Evolutionary conservation across 305 asterid genomes (phyloP).

Genomic region (Fraxinus angustifolia): DNA sequence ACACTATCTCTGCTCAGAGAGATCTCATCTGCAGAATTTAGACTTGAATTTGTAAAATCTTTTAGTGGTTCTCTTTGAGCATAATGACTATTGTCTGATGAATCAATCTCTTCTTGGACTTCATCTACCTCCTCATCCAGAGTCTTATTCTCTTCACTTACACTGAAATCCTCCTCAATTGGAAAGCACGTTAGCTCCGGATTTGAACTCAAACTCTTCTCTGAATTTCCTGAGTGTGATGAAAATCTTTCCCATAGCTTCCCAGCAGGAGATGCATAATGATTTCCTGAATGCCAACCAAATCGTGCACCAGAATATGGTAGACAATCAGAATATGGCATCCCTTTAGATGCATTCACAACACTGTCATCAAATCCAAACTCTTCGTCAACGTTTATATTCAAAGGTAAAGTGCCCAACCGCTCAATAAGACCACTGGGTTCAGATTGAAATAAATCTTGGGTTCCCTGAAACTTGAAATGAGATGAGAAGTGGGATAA

Average conservation of each 20-base stretch:
- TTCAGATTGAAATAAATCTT: conserved; percentile 46
- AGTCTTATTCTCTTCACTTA: conserved; percentile 58
- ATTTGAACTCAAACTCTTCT: conserved; percentile 62
- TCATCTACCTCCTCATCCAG: conserved; percentile 40
- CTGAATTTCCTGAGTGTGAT: conserved; percentile 64
- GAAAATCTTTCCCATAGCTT: conserved; percentile 70
- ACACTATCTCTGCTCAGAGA: conserved; percentile 29
- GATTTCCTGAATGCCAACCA: conserved; percentile 46
- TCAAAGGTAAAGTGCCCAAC: conserved; percentile 35
- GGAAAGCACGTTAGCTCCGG: conserved; percentile 92
- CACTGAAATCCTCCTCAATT: conserved; percentile 80
- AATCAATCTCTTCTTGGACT: conserved; percentile 36
- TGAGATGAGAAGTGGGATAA: conserved; percentile 49
- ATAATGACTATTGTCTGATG: conserved; percentile 28
- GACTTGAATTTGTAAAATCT: conserved; percentile 42
- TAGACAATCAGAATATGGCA: conserved; percentile 45
- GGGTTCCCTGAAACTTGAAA: conserved; percentile 39
- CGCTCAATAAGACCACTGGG: conserved; percentile 61
- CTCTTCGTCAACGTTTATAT: conserved; percentile 35
- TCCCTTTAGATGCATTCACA: conserved; percentile 35
- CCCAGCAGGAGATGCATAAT: conserved; percentile 62
- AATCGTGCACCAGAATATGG: conserved; percentile 45
- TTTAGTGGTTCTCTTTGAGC: conserved; percentile 49
- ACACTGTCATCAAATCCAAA: conserved; percentile 33
- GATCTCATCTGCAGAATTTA: conserved; percentile 34